Evolutionary conservation across 805 yeast genomes (phyloP).

Genomic region (Suhomyces tanzawaensis): DNA sequence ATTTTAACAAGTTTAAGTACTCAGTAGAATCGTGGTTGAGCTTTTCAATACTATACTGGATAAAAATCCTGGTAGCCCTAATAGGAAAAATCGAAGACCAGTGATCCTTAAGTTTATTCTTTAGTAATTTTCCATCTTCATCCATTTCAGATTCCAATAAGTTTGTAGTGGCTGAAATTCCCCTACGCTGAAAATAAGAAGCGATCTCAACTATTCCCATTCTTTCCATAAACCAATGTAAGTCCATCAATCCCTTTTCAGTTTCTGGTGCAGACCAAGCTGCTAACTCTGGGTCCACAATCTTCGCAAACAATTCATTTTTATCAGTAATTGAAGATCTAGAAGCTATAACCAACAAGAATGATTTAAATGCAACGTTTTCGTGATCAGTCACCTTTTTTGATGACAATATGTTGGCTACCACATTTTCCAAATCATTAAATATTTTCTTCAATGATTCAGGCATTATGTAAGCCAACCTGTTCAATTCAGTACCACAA

Average conservation of each 20-base stretch:
- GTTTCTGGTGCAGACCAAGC: conserved; percentile 95
- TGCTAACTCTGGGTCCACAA: conserved; percentile 88
- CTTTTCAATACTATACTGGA: conserved; percentile 93
- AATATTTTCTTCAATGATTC: conserved; percentile 80
- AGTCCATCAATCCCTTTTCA: conserved; percentile 80
- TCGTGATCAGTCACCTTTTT: conserved; percentile 84
- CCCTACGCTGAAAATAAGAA: conserved; percentile 78
- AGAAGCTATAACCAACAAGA: conserved; percentile 86
- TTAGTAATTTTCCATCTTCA: conserved; percentile 76
- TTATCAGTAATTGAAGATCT: conserved; percentile 73
- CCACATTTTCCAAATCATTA: conserved; percentile 77
- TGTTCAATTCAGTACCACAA: conserved; percentile 91
- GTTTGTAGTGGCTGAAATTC: conserved; percentile 74
- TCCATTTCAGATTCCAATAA: conserved; percentile 82
- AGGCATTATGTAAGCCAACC: conserved; percentile 94
- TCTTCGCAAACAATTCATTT: conserved; percentile 72
- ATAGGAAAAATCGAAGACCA: conserved; percentile 96
- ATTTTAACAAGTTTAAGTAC: conserved; percentile 60
- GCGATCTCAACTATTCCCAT: conserved; percentile 93
- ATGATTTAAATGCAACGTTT: conserved; percentile 89
- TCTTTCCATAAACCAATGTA: conserved; percentile 98
- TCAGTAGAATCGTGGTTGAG: conserved; percentile 76
- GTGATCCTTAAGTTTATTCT: conserved; percentile 76
- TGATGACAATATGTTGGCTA: conserved; percentile 64
- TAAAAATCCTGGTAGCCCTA: conserved; percentile 89